A percentile compares a stretch with the other conserved stretches of the same genome.
phyloP scores from a whole-genome alignment of 805 yeast species.

The Candida golubevii region DNA sequence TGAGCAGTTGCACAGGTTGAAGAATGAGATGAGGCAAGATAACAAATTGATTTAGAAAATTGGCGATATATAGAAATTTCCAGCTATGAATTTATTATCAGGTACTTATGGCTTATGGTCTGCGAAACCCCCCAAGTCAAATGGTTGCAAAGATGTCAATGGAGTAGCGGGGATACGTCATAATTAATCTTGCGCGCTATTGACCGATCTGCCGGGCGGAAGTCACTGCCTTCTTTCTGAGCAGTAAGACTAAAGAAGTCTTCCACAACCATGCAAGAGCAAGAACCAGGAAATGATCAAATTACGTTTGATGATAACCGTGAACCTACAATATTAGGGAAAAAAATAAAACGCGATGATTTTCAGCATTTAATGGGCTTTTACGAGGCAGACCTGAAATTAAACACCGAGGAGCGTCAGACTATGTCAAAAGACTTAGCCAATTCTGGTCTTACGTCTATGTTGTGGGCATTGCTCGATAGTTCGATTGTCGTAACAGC shows the following conservation, averaged over 20 bases:
- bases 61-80: background rate
- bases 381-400: constrained; percentile 44
- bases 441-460: constrained; percentile 31
- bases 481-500: constrained; percentile 37
- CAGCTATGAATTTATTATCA: background rate
- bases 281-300: background rate
- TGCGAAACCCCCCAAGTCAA: too few relatives aligned
- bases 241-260: too few relatives aligned
- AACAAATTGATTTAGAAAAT: constrained; percentile 36
- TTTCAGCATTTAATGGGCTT: constrained; percentile 40
- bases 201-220: too few relatives aligned
- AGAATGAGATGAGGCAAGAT: constrained; percentile 70
- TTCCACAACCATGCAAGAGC: constrained; percentile 1
- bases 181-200: too few relatives aligned
- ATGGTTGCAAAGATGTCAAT: too few relatives aligned
- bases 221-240: too few relatives aligned
- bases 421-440: constrained; percentile 37
- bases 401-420: constrained; percentile 40
- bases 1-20: constrained; percentile 60
- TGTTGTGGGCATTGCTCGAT: constrained; percentile 37
- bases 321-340: constrained; percentile 12
- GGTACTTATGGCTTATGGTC: too few relatives aligned
- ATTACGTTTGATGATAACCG: background rate
- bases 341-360: constrained; percentile 29
- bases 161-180: too few relatives aligned